Evolutionary conservation across 352 stramenopile genomes (phyloP), one percentile per base, ranked within the genome.

Genomic region (Globisporangium parvum): DNA sequence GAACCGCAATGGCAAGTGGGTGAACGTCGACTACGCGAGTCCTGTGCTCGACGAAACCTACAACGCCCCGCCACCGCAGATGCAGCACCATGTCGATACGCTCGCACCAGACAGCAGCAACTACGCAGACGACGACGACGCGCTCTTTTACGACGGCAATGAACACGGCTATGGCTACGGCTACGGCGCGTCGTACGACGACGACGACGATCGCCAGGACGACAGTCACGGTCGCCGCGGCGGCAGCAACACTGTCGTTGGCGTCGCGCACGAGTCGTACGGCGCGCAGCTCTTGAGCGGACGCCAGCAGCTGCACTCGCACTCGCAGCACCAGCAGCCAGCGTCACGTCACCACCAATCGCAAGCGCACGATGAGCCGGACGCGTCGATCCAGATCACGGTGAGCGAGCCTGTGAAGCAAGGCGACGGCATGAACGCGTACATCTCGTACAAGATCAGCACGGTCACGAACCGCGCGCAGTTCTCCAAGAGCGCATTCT

Each of bases 351-450:
- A 59, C 17, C 53, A 18, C 18, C 24, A 37, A 9, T 20, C 53
- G 41, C 24, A 37, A 9, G 14, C 53, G 41, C 57, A 57, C 6
- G 44, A 26, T 24, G 48, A 58, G 3, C 11, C 53, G 1, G 65
- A 66, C 14, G 57, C 69, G 5, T 72, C 54, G 33, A 89, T 95
- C 60, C 71, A 94, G 65, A 85, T 96, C 60, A 70, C 76, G 0
- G 96, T 99, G 12, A 96, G 85, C 21, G 96, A 98, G 71, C 96
- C 96, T 0, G 87, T 98, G 12, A 98, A 98, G 68, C 93, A 98
- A 58, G 83, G 86, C 35, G 96, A 98, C 60, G 95, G 96, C 46
- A 98, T 99, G 75, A 98, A 98, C 68, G 93, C 96, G 55, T 98
- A 98, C 69, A 98, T 98, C 47, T 97, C 90, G 55, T 99, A 99